phyloP scores from a whole-genome alignment of 768 basidiomycete genomes.

The Amanita inopinata region DNA sequence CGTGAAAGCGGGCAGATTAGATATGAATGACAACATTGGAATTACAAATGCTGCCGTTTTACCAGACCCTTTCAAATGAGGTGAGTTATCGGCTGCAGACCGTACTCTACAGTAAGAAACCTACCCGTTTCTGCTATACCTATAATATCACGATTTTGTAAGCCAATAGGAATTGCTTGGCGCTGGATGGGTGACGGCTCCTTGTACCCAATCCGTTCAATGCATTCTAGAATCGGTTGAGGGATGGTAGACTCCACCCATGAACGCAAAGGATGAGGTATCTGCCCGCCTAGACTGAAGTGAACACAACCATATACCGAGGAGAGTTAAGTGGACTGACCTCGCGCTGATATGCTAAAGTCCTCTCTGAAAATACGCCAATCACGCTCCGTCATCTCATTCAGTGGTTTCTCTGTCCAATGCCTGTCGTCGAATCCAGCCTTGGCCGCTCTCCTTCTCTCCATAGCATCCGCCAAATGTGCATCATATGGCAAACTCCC shows the following conservation, averaged over 20 bases:
- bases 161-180: conserved; percentile 97
- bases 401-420: conserved; percentile 91
- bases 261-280: conserved; percentile 87
- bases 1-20: conserved; percentile 70
- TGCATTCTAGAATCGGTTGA: conserved; percentile 63
- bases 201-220: conserved; percentile 90
- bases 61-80: conserved; percentile 99
- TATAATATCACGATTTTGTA: conserved; percentile 94
- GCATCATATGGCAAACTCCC: conserved; percentile 25
- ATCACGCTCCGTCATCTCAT: conserved; percentile 94
- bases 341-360: conserved; percentile 90
- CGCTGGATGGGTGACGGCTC: conserved; percentile 96
- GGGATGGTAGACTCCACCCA: conserved; percentile 90
- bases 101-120: conserved; percentile 13
- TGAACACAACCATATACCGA: conserved; percentile 1
- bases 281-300: conserved; percentile 61
- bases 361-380: conserved; percentile 99
- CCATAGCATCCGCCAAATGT: conserved; percentile 73
- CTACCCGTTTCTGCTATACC: conserved; percentile 96
- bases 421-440: conserved; percentile 87
- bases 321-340: conserved; percentile 28
- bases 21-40: conserved; percentile 94
- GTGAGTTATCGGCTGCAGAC: no score
- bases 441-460: conserved; percentile 73
- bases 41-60: conserved; percentile 99